A percentile compares a stretch with the other conserved stretches of the same genome.
Evolutionary conservation across 2,329 filamentous ascomycete genomes (phyloP).

Genomic region (Chrysoporthe puriensis): DNA sequence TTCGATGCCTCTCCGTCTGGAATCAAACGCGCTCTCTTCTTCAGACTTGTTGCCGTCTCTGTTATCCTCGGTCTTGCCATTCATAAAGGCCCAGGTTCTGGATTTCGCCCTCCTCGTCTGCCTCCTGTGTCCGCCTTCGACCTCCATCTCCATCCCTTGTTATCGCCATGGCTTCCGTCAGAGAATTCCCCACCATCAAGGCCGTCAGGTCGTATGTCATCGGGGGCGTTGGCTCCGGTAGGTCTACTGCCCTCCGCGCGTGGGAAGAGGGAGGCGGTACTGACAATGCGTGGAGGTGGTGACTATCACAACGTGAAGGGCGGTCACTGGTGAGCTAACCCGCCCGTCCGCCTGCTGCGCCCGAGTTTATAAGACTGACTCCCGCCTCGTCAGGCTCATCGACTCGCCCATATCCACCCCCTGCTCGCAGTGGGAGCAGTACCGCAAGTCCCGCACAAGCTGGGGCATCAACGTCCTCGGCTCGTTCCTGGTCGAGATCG

Average conservation of each 20-base stretch:
- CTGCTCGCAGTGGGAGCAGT: conserved; percentile 87
- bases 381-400: conserved; percentile 69
- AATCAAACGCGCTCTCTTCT: neutral
- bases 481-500: conserved; percentile 88
- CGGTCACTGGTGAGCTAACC: conserved; percentile 61
- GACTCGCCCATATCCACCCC: conserved; percentile 92
- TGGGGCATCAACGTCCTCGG: conserved; percentile 97
- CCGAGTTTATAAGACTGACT: neutral
- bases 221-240: conserved; percentile 59
- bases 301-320: conserved; percentile 92
- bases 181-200: conserved; percentile 74
- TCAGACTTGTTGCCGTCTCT: neutral
- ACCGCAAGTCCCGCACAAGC: conserved; percentile 83
- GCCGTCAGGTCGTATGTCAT: conserved; percentile 74
- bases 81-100: neutral
- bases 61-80: neutral
- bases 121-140: neutral
- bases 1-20: neutral
- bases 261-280: neutral
- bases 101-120: neutral
- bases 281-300: conserved; percentile 54
- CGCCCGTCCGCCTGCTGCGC: neutral
- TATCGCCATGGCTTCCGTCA: conserved; percentile 51
- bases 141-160: neutral
- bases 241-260: conserved; percentile 36